Base-by-base conservation (phyloP, 164 flowering plant genomes). In the Kingdonia uniflora region DNA sequence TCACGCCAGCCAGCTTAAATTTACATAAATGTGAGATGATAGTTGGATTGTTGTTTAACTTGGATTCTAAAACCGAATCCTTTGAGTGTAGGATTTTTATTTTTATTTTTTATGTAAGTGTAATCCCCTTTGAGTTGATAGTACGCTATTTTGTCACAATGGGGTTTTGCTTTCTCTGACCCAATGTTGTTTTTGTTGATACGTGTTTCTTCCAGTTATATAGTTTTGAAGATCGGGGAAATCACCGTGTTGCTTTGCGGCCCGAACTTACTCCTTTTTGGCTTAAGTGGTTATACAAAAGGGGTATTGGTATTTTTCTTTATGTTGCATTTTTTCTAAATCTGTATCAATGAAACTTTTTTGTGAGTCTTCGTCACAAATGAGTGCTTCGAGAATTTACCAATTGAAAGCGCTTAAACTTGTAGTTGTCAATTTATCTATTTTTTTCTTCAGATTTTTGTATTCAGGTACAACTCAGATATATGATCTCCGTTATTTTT, bases 181-280 rank as follows among this genome's bases (percentile, higher is more conserved):
- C 35, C 35, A 29, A 29, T n/a, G n/a, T n/a, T n/a, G n/a, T n/a
- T n/a, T n/a, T n/a, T n/a, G 35, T 29, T 29, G 35, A 29, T 29
- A 3, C 8, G 35, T 29, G 4, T 29, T 29, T 29, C 35, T 29
- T 21, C 17, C 73, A 91, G 98, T 75, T 91, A 33, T 91, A 87
- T 53, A 76, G 80, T 67, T 87, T 91, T 71, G 96, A 91, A 65
- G 98, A 91, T 73, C 80, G 89, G 21, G 98, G 98, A 52, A 85
- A 79, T 54, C 98, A 90, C 13, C 92, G 96, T 59, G 98, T 87
- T 69, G 96, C 97, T 23, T 72, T 87, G 70, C 80, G 98, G 76
- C 98, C 96, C 51, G 98, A 91, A 68, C 95, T 91, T 42, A 91
- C 98, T 55, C 98, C 96, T 43, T 91, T 55, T 57, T 87, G 67